Base-by-base conservation (phyloP, 495 filamentous ascomycete species). In the Cercophora newfieldiana region DNA sequence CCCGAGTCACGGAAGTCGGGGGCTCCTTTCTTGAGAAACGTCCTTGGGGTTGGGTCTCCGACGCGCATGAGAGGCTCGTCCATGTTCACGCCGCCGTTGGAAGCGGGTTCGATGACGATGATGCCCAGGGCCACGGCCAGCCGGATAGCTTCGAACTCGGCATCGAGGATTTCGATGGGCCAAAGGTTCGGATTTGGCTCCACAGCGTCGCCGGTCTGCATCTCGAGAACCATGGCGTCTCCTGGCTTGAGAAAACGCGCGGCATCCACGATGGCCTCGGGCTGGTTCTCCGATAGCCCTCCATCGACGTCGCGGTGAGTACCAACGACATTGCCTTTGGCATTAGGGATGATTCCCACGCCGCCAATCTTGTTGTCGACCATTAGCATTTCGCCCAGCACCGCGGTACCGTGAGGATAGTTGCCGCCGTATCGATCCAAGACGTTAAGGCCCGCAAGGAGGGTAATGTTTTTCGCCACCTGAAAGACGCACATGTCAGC, bases 341-440 rank as follows among this genome's bases (percentile, higher is more conserved):
- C 66, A 0, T 18, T 51, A 10, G 69, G 63, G 6, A 66, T 33
- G 29, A 69, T 69, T 26, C 69, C 69, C 18, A 71, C 55, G 0
- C 69, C 69, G 50, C 69, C 69, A 21, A 71, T 24, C 16, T 60
- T 50, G 58, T 71, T 71, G 60, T 71, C 66, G 0, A 55, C 53
- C 69, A 69, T 71, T 37, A 71, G 31, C 57, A 71, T 64, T 51
- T 66, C 61, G 4, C 69, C 69, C 8, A 71, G 56, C 14, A 71
- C 69, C 1, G 60, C 26, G n/a, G 69, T 71, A n/a, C 69, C 69
- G 44, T 71, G 69, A 5, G 29, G 47, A 33, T 33, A 59, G 29
- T 59, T 37, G 47, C 37, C 24, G 44, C 24, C 37, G 44, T 51
- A 50, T n/a, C 59, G 37, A 16, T 37, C 37, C 21, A 24, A 22